phyloP scores from a whole-genome alignment of 441 rosid genomes.

The Pelargonium cotyledonis region DNA sequence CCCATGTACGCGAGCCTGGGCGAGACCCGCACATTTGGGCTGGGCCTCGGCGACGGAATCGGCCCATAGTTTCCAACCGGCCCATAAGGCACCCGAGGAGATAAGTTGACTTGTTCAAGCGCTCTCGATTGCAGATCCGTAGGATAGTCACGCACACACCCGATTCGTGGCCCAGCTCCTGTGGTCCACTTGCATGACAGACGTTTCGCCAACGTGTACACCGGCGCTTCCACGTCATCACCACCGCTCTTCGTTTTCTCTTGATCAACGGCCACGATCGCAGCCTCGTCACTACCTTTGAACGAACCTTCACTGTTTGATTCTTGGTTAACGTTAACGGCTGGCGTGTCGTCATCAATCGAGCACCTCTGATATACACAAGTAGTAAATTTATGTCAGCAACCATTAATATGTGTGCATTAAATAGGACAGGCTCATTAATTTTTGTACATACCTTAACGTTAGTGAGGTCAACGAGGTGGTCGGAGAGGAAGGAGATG shows the following conservation, averaged over 20 bases:
- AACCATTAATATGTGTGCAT: neutral
- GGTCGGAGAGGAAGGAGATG: conserved; percentile 52
- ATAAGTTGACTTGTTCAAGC: conserved; percentile 60
- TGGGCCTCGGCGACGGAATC: conserved; percentile 85
- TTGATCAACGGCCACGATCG: conserved; percentile 5
- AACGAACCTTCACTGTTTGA: conserved; percentile 23
- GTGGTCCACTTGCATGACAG: conserved; percentile 76
- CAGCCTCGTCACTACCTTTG: neutral
- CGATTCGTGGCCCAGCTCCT: conserved; percentile 72
- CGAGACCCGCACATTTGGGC: conserved; percentile 61
- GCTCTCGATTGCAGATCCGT: conserved; percentile 51
- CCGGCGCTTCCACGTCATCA: conserved; percentile 25
- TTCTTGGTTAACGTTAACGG: conserved; percentile 18
- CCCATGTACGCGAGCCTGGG: conserved; percentile 80
- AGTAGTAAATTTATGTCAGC: conserved; percentile 4
- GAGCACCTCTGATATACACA: conserved; percentile 44
- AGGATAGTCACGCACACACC: conserved; percentile 82
- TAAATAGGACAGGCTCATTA: neutral
- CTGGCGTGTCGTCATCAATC: conserved; percentile 48
- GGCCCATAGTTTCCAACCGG: conserved; percentile 40
- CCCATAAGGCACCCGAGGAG: conserved; percentile 45
- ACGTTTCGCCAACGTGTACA: conserved; percentile 36
- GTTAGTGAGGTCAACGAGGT: conserved; percentile 62
- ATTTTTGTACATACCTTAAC: conserved; percentile 53
- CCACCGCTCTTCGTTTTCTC: conserved; percentile 1